Base-by-base conservation (phyloP, 805 yeast genomes). In the Nakazawaea ishiwadae region DNA sequence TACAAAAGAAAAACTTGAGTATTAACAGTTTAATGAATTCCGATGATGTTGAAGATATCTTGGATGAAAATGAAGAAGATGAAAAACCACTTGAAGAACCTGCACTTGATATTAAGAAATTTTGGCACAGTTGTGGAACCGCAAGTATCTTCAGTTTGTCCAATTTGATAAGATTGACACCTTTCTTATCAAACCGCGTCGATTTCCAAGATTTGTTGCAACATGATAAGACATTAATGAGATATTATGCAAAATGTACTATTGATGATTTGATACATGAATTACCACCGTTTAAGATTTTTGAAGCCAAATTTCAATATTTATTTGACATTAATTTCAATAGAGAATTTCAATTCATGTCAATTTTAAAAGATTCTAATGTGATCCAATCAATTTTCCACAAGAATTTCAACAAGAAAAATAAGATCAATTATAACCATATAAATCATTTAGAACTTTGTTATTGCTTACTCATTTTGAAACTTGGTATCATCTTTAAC, bases 271-370 rank as follows among this genome's bases (percentile, higher is more conserved):
- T 33, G 10, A n/a, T 27, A 12, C 24, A 29, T 6, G 39, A 34
- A 6, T 24, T 34, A 10, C 44, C 39, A 6, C 19, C n/a, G 5
- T 40, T 35, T 15, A 40, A 35, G 23, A 23, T n/a, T 3, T n/a
- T 40, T 5, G 39, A 35, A 14, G 23, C 31, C 18, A 40, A 29
- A 18, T 40, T 40, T 16, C 39, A 40, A 14, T 40, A 40, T 17
- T 12, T 40, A 2, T 40, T 35, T 14, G 44, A 40, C 14, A 40
- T 40, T 23, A 40, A 40, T 16, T 29, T 16, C 10, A 15, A 29
- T 9, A 24, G 9, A 2, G 10, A n/a, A 5, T 40, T 30, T 17
- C 35, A 29, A 15, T 34, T 35, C 19, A 19, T 40, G 31, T 12
- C 19, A 10, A 24, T 40, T 11, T 35, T 35, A 4, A 28, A 21